Evolutionary conservation across 305 asterid species (phyloP), one percentile per base, ranked within the genome.

Genomic region (Solanum hybrid): DNA sequence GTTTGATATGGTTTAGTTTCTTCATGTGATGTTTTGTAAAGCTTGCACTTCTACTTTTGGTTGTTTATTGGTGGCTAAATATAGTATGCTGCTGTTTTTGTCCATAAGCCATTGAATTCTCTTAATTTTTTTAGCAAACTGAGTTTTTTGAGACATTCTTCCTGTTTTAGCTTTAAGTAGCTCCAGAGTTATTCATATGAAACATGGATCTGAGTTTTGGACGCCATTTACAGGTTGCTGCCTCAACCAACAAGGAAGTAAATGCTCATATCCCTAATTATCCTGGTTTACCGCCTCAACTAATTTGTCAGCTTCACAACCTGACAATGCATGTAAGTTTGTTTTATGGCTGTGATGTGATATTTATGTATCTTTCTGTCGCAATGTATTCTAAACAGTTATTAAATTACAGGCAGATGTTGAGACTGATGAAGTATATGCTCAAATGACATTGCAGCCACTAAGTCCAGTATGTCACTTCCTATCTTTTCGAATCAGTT

Each of bases 381-480:
- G 5, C 17, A 7, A 34, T 26, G 2, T 78, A 78, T 56, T 56
- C 86, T 88, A 13, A 87, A 75, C 12, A 64, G 31, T 88, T 89
- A 12, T 85, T 32, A 79, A 86, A 87, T 91, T 93, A 90, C 98
- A 97, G 99, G 99, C 99, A 22, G 99, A 97, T 90, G 92, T 94
- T 60, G 99, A 97, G 90, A 97, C 99, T 9, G 99, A 97, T 91
- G 99, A 97, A 94, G 99, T 96, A 17, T 96, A 97, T 90, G 98
- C 99, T 34, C 99, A 97, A 92, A 93, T 97, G 99, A 96, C 99
- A 56, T 91, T 97, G 96, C 99, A 96, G 87, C 99, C 99, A 7
- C 95, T 97, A 64, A 97, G 95, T 89, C 93, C 95, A 56, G 99
- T 97, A 96, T 77, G 91, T 88, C 84, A 29, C 88, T 88, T 32